Percentiles rank a stretch among this genome's conserved stretches.
Conservation (phyloP, 2,329 filamentous ascomycete genomes). For the Thielaviopsis punctulata region DNA sequence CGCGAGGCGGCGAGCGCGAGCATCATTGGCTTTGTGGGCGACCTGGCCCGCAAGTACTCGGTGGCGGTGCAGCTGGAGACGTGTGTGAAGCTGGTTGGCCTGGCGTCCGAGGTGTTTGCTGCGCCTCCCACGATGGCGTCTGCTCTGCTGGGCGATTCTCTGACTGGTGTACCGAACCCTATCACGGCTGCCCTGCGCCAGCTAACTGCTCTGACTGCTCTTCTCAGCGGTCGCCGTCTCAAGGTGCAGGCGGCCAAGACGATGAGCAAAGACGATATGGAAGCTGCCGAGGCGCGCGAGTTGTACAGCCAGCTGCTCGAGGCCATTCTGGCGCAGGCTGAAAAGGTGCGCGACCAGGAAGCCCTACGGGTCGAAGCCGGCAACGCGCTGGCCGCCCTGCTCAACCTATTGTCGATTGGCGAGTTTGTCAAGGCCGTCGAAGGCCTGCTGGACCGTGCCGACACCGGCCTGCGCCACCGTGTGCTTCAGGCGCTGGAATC, state of each 20-base stretch:
- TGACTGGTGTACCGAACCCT: slow-evolving; percentile 21
- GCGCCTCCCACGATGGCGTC: slow-evolving; percentile 58
- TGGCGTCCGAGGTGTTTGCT: slow-evolving; percentile 60
- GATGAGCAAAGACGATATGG: slow-evolving; percentile 46
- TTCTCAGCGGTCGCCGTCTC: slow-evolving; percentile 41
- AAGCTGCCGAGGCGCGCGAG: slow-evolving; percentile 46
- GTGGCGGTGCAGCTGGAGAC: slow-evolving; percentile 63
- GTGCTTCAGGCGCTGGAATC: slow-evolving; percentile 66
- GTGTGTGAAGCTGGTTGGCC: slow-evolving; percentile 56
- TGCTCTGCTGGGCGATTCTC: slow-evolving; percentile 40
- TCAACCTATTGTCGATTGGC: slow-evolving; percentile 67
- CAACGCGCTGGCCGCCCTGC: slow-evolving; percentile 58
- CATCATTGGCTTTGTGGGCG: slow-evolving; percentile 56
- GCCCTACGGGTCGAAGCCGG: slow-evolving; percentile 41
- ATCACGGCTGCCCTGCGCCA: slow-evolving; percentile 35
- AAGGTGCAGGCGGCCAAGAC: slow-evolving; percentile 37
- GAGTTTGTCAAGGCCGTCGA: slow-evolving; percentile 85
- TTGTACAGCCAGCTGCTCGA: slow-evolving; percentile 54
- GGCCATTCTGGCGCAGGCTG: slow-evolving; percentile 46
- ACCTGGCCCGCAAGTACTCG: slow-evolving; percentile 55
- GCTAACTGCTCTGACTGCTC: slow-evolving; percentile 37
- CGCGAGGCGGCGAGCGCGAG: slow-evolving; percentile 52
- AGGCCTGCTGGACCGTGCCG: slow-evolving; percentile 57
- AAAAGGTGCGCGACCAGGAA: slow-evolving; percentile 39
- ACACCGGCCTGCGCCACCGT: slow-evolving; percentile 60